Evolutionary conservation across 2,329 filamentous ascomycete species (phyloP).

Genomic region (Pezicula rhizophila): DNA sequence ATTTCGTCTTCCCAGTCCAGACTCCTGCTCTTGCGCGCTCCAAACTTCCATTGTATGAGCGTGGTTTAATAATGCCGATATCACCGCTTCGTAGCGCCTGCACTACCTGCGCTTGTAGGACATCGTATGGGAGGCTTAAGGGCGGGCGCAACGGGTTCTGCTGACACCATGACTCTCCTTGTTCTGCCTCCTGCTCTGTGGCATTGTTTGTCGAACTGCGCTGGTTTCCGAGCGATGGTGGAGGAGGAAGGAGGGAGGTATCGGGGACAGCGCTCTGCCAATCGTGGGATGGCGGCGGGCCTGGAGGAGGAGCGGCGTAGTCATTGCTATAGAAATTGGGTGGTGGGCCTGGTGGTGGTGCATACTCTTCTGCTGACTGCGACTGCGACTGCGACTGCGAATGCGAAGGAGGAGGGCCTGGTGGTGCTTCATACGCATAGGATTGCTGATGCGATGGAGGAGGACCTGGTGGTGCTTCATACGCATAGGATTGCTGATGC

Average conservation of each 20-base stretch:
- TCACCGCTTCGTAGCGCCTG: slow-evolving; percentile 44
- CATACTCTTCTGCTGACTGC: slow-evolving; percentile 3
- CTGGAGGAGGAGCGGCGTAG: slow-evolving; percentile 32
- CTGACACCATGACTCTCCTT: slow-evolving; percentile 60
- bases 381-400: not conserved
- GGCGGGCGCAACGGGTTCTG: slow-evolving; percentile 53
- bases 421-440: slow-evolving; percentile 21
- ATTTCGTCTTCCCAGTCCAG: slow-evolving; percentile 41
- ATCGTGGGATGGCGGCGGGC: slow-evolving; percentile 45
- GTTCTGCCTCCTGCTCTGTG: slow-evolving; percentile 53
- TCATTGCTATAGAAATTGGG: slow-evolving; percentile 10
- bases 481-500: slow-evolving; percentile 22
- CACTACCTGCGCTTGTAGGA: slow-evolving; percentile 18
- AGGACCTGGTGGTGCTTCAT: slow-evolving; percentile 31
- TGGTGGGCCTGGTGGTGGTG: slow-evolving; percentile 16
- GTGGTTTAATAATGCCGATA: slow-evolving; percentile 48
- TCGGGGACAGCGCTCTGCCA: slow-evolving; percentile 69
- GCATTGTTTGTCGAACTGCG: slow-evolving; percentile 65
- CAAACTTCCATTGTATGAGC: slow-evolving; percentile 41
- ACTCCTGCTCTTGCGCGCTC: slow-evolving; percentile 40
- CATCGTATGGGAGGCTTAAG: slow-evolving; percentile 40
- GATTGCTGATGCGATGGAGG: slow-evolving; percentile 20
- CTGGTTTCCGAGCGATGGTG: slow-evolving; percentile 62
- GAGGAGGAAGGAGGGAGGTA: slow-evolving; percentile 65
- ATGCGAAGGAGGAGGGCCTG: slow-evolving; percentile 25